Conservation (phyloP, 371 early-diverging fungal genomes). For the Mucor velutinosus region DNA sequence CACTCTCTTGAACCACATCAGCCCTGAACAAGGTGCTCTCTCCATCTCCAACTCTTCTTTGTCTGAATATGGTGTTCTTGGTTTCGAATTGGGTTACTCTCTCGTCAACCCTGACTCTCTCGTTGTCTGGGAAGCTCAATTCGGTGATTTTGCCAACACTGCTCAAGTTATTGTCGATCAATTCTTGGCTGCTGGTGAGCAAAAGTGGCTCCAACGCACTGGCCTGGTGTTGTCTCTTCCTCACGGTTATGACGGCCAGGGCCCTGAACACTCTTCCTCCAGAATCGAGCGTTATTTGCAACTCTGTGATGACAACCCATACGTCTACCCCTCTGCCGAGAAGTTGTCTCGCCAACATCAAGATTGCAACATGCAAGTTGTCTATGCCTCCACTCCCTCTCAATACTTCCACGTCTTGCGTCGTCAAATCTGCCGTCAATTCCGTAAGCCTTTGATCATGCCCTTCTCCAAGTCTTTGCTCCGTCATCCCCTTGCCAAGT, state of each 20-base stretch:
- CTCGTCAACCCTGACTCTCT: slow-evolving; percentile 92
- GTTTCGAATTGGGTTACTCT: slow-evolving; percentile 96
- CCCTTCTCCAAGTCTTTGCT: slow-evolving; percentile 92
- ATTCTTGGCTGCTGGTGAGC: slow-evolving; percentile 94
- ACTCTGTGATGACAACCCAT: slow-evolving; percentile 93
- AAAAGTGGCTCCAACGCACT: slow-evolving; percentile 96
- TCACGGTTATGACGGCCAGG: slow-evolving; percentile 98
- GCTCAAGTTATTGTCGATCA: slow-evolving; percentile 98
- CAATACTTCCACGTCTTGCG: slow-evolving; percentile 97
- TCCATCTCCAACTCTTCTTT: slow-evolving; percentile 93
- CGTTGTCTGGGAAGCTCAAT: slow-evolving; percentile 97
- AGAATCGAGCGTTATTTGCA: slow-evolving; percentile 95
- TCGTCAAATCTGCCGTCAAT: slow-evolving; percentile 95
- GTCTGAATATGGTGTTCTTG: slow-evolving; percentile 95
- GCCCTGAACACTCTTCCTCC: slow-evolving; percentile 95
- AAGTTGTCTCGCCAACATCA: slow-evolving; percentile 89
- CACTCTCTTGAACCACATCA: slow-evolving; percentile 82
- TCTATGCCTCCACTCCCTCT: slow-evolving; percentile 92
- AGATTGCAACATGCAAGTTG: slow-evolving; percentile 97
- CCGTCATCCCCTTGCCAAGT: slow-evolving; percentile 91
- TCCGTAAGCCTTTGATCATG: slow-evolving; percentile 91
- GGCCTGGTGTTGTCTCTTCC: slow-evolving; percentile 92
- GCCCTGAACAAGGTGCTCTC: slow-evolving; percentile 81
- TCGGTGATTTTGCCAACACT: slow-evolving; percentile 97
- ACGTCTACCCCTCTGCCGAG: slow-evolving; percentile 78